Percentiles rank a stretch among this genome's conserved stretches.
These are phyloP conservation scores for Porodaedalea pini DNA, from an alignment of 1,284 basidiomycete species.

Conservation along the genomic window DNA sequence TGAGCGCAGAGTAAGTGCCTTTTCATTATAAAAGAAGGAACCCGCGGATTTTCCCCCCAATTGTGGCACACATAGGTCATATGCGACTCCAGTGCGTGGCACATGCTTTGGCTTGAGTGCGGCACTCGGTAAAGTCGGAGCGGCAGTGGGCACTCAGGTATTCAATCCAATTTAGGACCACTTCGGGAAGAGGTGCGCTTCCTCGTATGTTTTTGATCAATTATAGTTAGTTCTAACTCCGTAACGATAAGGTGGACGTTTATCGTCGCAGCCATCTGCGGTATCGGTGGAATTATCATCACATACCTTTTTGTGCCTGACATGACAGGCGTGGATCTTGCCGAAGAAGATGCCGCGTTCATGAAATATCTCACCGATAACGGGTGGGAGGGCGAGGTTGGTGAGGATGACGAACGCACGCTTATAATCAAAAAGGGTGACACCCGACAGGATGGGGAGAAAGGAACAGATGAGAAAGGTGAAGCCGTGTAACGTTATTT, in stretches of 20 bases:
- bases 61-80: constrained; percentile 46
- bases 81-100: constrained; percentile 65
- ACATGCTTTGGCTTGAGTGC: constrained; percentile 71
- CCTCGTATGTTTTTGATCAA: neutral
- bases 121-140: constrained; percentile 73
- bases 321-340: constrained; percentile 64
- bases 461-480: too few species aligned
- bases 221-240: neutral
- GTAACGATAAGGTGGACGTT: constrained; percentile 58
- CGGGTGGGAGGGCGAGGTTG: constrained; percentile 65
- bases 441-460: neutral
- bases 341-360: constrained; percentile 63
- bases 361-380: constrained; percentile 56
- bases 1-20: constrained; percentile 64
- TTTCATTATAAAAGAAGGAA: constrained; percentile 12
- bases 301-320: constrained; percentile 70
- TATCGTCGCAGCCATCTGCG: constrained; percentile 68
- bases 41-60: neutral
- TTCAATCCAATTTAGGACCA: constrained; percentile 73
- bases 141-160: constrained; percentile 72
- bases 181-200: constrained; percentile 54
- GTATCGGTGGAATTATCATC: constrained; percentile 56
- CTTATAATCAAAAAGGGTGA: constrained; percentile 27
- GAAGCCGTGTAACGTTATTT: too few species aligned
- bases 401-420: constrained; percentile 48